phyloP scores from a whole-genome alignment of 2,329 filamentous ascomycete genomes.

The Colletotrichum sp. region DNA sequence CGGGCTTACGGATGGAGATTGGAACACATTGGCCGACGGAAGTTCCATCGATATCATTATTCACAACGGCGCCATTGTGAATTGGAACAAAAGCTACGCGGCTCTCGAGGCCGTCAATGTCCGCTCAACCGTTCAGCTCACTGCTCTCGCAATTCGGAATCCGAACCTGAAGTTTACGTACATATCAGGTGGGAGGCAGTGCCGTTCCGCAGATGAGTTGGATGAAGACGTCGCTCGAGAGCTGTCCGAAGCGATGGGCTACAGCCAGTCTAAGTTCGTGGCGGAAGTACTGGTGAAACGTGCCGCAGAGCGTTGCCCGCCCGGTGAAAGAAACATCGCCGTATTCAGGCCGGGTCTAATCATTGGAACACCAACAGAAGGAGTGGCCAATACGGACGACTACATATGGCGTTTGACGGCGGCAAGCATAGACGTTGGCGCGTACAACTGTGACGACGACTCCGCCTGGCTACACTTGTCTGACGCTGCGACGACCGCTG shows the following conservation, averaged over 20 bases:
- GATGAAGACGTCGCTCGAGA: neutral
- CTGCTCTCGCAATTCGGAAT: neutral
- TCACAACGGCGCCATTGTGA: neutral
- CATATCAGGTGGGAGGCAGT: slow-evolving; percentile 5
- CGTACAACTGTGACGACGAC: slow-evolving; percentile 7
- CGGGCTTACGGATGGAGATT: neutral
- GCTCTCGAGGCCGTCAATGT: neutral
- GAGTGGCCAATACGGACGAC: slow-evolving; percentile 24
- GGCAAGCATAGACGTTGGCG: slow-evolving; percentile 16
- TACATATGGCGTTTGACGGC: slow-evolving; percentile 24
- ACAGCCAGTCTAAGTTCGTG: slow-evolving; percentile 28
- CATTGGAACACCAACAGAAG: slow-evolving; percentile 25
- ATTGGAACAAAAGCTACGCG: slow-evolving; percentile 12
- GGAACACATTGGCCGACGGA: neutral
- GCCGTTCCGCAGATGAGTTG: neutral
- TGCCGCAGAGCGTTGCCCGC: slow-evolving; percentile 4
- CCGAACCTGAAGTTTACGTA: neutral
- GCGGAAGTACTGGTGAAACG: slow-evolving; percentile 23
- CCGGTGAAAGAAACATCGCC: neutral
- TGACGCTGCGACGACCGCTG: neutral
- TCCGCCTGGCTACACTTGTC: slow-evolving; percentile 8
- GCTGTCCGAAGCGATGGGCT: slow-evolving; percentile 20
- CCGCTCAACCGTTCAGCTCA: neutral
- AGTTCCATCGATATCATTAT: neutral
- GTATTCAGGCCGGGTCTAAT: slow-evolving; percentile 21